These are phyloP conservation scores for Aspergillus quadrilineatus DNA, from an alignment of 2,329 filamentous ascomycete species.

Conservation along the genomic window DNA sequence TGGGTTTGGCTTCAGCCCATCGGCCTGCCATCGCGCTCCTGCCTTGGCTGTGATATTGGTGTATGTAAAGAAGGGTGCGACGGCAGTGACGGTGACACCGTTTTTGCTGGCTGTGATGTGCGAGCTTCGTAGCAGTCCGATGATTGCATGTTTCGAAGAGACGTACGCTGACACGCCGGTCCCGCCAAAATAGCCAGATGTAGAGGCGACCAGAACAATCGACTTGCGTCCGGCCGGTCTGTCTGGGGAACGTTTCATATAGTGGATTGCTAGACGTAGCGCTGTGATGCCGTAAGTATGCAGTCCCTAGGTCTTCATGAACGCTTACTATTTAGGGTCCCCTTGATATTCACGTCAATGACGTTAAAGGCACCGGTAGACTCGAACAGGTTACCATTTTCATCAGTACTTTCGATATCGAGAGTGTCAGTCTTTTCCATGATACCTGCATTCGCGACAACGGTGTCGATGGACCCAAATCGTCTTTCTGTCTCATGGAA, in stretches of 20 bases:
- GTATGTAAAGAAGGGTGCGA: neutral
- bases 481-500: neutral
- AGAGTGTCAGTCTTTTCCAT: neutral
- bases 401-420: neutral
- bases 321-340: neutral
- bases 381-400: neutral
- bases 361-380: neutral
- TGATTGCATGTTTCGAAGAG: neutral
- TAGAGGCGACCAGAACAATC: neutral
- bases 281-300: neutral
- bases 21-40: neutral
- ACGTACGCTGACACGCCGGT: neutral
- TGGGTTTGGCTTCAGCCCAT: slow-evolving; percentile 44
- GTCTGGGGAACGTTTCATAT: no score
- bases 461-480: neutral
- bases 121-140: neutral
- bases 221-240: no score
- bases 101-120: neutral
- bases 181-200: neutral
- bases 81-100: neutral
- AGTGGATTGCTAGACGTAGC: no score
- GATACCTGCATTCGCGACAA: neutral
- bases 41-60: neutral
- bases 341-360: neutral
- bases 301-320: neutral